Percentiles rank a stretch among this genome's conserved stretches.
Evolutionary conservation across 352 stramenopile species (phyloP).

Genomic region (Thalassiosira livingstoniorum): DNA sequence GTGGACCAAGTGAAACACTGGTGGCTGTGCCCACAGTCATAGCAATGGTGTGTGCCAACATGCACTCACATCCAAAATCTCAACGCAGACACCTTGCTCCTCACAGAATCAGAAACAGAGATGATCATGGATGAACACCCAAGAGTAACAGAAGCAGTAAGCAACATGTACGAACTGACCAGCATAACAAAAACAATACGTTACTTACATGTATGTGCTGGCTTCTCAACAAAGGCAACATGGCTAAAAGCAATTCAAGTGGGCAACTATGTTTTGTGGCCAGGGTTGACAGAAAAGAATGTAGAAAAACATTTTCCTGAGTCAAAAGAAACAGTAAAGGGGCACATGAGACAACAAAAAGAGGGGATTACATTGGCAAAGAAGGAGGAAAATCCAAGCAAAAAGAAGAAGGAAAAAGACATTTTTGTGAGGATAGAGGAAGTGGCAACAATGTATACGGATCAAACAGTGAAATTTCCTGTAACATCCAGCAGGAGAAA

Average conservation of each 20-base stretch:
- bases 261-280: conserved; percentile 11
- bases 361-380: not conserved
- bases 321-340: conserved; percentile 7
- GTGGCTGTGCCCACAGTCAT: not conserved
- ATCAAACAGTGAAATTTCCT: conserved; percentile 45
- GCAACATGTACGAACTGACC: conserved; percentile 15
- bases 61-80: not conserved
- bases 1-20: not conserved
- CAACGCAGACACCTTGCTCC: conserved; percentile 7
- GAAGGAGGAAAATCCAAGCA: not conserved
- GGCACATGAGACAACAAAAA: conserved; percentile 14
- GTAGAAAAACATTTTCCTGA: conserved; percentile 4
- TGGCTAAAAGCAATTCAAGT: conserved; percentile 8
- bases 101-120: not conserved
- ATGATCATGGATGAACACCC: not conserved
- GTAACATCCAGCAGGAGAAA: conserved; percentile 47
- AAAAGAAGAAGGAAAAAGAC: not conserved
- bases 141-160: not conserved
- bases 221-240: conserved; percentile 1
- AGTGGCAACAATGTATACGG: not conserved
- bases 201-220: not conserved
- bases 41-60: conserved; percentile 1
- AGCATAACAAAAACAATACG: conserved; percentile 5
- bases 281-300: conserved; percentile 1
- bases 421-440: not conserved